Evolutionary conservation across 2,329 filamentous ascomycete species (phyloP).

Genomic region (Colletotrichum aenigma): DNA sequence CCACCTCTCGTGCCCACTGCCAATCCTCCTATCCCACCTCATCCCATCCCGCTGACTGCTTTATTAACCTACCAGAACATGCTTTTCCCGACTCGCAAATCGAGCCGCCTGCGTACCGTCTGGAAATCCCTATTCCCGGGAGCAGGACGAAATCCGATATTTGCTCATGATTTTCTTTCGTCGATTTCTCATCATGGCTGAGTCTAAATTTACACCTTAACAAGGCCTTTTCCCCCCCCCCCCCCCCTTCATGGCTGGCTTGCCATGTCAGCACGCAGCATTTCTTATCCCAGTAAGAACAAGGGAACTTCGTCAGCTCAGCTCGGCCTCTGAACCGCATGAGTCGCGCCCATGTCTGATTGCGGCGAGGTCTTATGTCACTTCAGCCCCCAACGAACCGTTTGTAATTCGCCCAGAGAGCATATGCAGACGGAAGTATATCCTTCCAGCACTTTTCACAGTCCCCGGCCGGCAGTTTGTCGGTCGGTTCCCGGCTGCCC

Average conservation of each 20-base stretch:
- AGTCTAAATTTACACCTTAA: not conserved
- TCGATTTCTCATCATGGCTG: not conserved
- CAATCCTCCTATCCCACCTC: not conserved
- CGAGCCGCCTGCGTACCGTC: not conserved
- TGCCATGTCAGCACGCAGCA: not conserved
- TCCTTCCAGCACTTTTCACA: not conserved
- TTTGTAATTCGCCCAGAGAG: not conserved
- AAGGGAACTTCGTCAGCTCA: not conserved
- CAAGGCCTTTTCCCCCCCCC: no score
- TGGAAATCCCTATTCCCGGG: not conserved
- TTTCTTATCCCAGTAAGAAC: not conserved
- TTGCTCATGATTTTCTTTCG: not conserved
- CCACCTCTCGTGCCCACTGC: not conserved
- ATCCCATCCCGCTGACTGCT: not conserved
- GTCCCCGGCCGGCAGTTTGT: not conserved
- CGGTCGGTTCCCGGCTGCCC: not conserved
- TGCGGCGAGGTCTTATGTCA: conserved; percentile 9
- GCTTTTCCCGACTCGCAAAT: not conserved
- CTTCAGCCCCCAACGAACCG: conserved; percentile 8
- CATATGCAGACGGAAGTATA: not conserved
- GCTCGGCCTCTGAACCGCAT: not conserved
- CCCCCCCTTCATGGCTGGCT: not conserved
- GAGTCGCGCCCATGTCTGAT: conserved; percentile 6
- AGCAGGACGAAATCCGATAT: not conserved
- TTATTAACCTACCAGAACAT: not conserved